Evolutionary conservation across 306 rosid species (phyloP).

Genomic region (Mucuna pruriens): DNA sequence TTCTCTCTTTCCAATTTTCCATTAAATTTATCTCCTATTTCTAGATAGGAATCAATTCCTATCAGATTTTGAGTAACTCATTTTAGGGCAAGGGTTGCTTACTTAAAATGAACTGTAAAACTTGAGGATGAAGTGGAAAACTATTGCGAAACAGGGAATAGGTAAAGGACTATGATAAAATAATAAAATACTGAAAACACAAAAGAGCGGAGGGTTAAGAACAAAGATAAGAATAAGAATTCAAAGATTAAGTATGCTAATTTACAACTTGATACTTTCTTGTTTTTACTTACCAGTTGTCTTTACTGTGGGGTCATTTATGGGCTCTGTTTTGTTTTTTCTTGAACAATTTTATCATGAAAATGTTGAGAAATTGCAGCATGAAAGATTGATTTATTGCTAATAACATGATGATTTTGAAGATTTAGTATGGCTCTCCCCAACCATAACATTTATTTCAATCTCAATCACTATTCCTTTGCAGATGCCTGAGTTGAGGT

Average conservation of each 20-base stretch:
- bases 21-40: slow-evolving; percentile 10
- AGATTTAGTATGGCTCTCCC: background rate
- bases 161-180: background rate
- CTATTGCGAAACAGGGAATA: slow-evolving; percentile 13
- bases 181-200: background rate
- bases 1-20: background rate
- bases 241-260: background rate
- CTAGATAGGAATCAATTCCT: slow-evolving; percentile 2
- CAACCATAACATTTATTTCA: background rate
- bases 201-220: background rate
- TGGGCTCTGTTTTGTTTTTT: background rate
- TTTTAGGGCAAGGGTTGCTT: background rate
- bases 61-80: background rate
- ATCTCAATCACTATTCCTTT: background rate
- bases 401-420: background rate
- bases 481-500: background rate
- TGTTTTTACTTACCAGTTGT: background rate
- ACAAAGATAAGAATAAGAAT: too few relatives aligned
- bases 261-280: background rate
- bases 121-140: slow-evolving; percentile 25
- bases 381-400: background rate
- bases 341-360: background rate
- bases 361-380: slow-evolving; percentile 1
- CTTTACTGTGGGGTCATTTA: background rate
- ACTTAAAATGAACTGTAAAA: slow-evolving; percentile 8